phyloP scores from a whole-genome alignment of 129 eudicot genomes.

The Deinandra increscens region DNA sequence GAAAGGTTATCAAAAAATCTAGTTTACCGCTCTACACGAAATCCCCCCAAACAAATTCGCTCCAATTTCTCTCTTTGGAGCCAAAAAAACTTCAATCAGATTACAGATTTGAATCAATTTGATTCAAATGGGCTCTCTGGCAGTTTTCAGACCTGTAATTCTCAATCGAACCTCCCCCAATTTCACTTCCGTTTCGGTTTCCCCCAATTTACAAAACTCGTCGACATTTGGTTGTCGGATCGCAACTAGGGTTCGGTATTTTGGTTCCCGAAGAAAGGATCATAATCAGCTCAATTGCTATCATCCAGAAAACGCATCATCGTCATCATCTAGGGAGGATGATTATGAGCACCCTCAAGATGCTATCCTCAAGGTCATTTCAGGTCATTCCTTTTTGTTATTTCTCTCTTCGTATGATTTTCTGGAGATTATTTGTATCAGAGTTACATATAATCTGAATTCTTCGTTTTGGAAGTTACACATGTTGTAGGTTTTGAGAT shows the following conservation, averaged over 20 bases:
- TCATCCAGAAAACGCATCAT: conserved; percentile 30
- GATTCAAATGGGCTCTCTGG: conserved; percentile 53
- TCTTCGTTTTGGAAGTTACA: conserved; percentile 4
- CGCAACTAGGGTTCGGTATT: conserved; percentile 23
- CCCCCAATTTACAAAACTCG: conserved; percentile 27
- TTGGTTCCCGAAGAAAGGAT: conserved; percentile 15
- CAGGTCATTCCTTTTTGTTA: conserved; percentile 46
- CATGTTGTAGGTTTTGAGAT: too few species aligned
- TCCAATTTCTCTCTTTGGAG: neutral
- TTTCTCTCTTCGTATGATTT: neutral
- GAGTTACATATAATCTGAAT: neutral
- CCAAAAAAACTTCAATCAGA: conserved; percentile 16
- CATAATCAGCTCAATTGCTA: conserved; percentile 41
- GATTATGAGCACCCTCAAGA: conserved; percentile 77
- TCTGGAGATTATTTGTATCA: neutral
- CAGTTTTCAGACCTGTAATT: conserved; percentile 42
- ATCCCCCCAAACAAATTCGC: conserved; percentile 5
- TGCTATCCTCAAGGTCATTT: conserved; percentile 87
- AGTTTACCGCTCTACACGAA: conserved; percentile 9
- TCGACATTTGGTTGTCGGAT: conserved; percentile 37
- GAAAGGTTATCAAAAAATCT: too few species aligned
- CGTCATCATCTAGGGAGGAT: conserved; percentile 32
- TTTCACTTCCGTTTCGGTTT: conserved; percentile 30
- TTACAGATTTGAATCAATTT: neutral
- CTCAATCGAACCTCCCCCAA: conserved; percentile 38